Percentiles rank a stretch among this genome's conserved stretches.
Evolutionary conservation across 2,329 filamentous ascomycete species (phyloP).

Genomic region (Tolypocladium ophioglossoides): DNA sequence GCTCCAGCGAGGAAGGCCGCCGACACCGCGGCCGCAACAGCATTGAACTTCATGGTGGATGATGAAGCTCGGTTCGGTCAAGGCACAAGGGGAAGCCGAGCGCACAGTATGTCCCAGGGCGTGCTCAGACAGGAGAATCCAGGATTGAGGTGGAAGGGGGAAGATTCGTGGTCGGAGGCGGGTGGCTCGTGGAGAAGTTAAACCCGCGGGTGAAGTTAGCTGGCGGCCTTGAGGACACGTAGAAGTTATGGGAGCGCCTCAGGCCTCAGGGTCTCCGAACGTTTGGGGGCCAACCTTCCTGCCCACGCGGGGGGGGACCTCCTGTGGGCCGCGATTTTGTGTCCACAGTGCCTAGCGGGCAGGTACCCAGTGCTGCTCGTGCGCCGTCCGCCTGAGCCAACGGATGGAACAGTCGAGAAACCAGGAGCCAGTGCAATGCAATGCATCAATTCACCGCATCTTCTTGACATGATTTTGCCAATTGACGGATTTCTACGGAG

Average conservation of each 20-base stretch:
- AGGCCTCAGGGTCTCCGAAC: not conserved
- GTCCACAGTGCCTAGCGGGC: not conserved
- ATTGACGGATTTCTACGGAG: not conserved
- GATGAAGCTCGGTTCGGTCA: not conserved
- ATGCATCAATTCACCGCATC: not conserved
- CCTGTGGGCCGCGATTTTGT: not conserved
- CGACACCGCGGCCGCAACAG: slow-evolving; percentile 65
- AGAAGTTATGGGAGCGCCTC: slow-evolving; percentile 14
- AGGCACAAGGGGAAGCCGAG: slow-evolving; percentile 1
- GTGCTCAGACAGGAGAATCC: slow-evolving; percentile 12
- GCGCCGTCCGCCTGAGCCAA: not conserved
- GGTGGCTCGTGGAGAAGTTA: not conserved
- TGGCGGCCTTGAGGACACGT: slow-evolving; percentile 21
- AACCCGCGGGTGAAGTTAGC: slow-evolving; percentile 6
- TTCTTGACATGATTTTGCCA: not conserved
- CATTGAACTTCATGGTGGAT: slow-evolving; percentile 71
- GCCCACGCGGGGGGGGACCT: not conserved
- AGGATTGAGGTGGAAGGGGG: slow-evolving; percentile 2
- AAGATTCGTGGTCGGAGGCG: not conserved
- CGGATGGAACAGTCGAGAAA: not conserved
- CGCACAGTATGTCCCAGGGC: slow-evolving; percentile 15
- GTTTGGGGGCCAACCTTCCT: not conserved
- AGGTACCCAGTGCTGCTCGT: not conserved
- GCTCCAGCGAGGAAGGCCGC: slow-evolving; percentile 62
- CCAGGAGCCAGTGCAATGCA: not conserved